Base-by-base conservation (phyloP, 2,329 filamentous ascomycete genomes). In the Pleoardoris graminearum region DNA sequence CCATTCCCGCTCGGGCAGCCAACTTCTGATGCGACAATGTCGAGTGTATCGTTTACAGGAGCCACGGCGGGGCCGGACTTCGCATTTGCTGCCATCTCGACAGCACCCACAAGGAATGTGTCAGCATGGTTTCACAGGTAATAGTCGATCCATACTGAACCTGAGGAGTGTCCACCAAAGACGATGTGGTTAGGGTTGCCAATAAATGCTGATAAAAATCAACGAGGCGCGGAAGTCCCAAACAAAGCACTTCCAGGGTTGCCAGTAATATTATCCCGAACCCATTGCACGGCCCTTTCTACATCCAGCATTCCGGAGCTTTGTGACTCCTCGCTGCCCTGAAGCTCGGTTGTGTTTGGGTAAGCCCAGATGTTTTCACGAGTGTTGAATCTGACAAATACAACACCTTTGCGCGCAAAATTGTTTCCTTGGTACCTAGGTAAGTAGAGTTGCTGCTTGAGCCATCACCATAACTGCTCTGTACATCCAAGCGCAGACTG, bases 401-500 rank as follows among this genome's bases (percentile, higher is more conserved):
- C 44, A 17, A 63, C 61, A 22, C 58, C 62, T 37, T 63, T 63
- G 43, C 58, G 61, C 47, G 62, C 61, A 44, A 65, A 65, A 27
- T 76, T 70, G 61, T 74, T 76, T 55, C 77, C 76, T 58, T 73
- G 74, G 50, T 75, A 58, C n/a, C n/a, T n/a, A n/a, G n/a, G n/a
- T n/a, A n/a, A 16, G 71, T 69, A 17, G 75, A 69, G 55, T 77
- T 77, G 64, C 73, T 77, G 63, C 58, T 65, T 17, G 62, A 65
- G 7, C 73, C 73, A 72, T 75, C 19, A 76, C 73, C 73, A 76
- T 75, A 6, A 72, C 73, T 32, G 71, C 75, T 2, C 75, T 75
- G 25, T 77, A 77, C 72, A 77, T 75, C 61, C 76, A 78, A 0
- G 78, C 69, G 8, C 75, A 71, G 2, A 76, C 69, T 32, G 70